Evolutionary conservation across 2,329 filamentous ascomycete genomes (phyloP).

Genomic region (Cladosporium sphaerospermum): DNA sequence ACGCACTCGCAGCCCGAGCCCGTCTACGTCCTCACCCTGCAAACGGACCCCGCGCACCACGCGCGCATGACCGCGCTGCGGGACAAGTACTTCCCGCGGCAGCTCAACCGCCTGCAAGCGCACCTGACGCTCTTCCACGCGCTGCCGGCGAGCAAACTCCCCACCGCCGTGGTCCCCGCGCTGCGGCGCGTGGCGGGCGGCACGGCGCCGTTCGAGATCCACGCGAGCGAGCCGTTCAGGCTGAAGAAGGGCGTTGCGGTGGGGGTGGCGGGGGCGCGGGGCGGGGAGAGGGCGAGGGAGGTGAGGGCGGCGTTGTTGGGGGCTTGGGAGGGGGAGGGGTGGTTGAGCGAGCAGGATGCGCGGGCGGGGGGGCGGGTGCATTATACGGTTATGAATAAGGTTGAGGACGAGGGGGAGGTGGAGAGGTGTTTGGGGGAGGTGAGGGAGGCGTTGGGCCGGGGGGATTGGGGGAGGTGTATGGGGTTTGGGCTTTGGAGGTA

Average conservation of each 20-base stretch:
- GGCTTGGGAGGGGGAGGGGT: conserved; percentile 25
- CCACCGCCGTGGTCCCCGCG: conserved; percentile 29
- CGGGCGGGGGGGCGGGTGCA: conserved; percentile 33
- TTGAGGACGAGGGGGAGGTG: conserved; percentile 36
- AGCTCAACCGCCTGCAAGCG: conserved; percentile 38
- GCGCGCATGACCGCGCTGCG: conserved; percentile 35
- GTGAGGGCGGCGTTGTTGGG: conserved; percentile 32
- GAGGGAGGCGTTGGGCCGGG: conserved; percentile 28
- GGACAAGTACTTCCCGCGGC: conserved; percentile 37
- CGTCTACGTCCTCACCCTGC: conserved; percentile 40
- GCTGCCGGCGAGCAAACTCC: conserved; percentile 36
- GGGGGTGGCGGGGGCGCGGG: conserved; percentile 28
- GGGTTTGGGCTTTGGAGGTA: conserved; percentile 40
- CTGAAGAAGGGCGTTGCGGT: conserved; percentile 39
- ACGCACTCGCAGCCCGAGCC: conserved; percentile 27
- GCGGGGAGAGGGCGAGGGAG: conserved; percentile 25
- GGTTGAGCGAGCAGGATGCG: conserved; percentile 39
- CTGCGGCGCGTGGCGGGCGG: conserved; percentile 26
- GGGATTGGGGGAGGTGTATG: conserved; percentile 31
- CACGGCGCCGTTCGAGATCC: conserved; percentile 33
- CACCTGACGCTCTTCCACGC: conserved; percentile 44
- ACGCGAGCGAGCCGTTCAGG: conserved; percentile 34
- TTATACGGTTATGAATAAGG: conserved; percentile 45
- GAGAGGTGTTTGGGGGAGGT: conserved; percentile 33
- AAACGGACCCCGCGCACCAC: conserved; percentile 34